Percentiles rank a stretch among this genome's conserved stretches.
Conservation (phyloP, 176 grass and related monocot genomes). For the Themeda triandra region DNA sequence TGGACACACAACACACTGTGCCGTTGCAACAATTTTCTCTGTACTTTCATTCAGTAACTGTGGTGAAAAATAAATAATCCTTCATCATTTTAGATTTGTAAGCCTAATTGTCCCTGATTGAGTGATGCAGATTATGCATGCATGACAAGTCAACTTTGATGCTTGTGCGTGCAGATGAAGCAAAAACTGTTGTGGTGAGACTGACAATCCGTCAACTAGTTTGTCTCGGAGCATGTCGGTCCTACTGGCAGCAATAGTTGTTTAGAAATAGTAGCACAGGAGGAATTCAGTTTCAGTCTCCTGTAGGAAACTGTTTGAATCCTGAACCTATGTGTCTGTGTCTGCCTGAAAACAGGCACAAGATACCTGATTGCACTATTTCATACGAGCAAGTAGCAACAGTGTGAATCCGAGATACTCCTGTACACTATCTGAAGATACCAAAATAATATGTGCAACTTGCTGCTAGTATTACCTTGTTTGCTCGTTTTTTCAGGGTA, state of each 20-base stretch:
- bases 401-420: constrained; percentile 14
- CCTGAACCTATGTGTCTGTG: constrained; percentile 19
- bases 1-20: background rate
- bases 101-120: background rate
- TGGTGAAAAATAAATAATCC: background rate
- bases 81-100: background rate
- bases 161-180: constrained; percentile 13
- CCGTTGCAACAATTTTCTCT: background rate
- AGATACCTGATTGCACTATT: background rate
- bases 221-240: constrained; percentile 20
- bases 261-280: background rate
- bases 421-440: background rate
- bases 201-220: background rate
- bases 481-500: background rate
- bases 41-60: background rate
- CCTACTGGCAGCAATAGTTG: background rate
- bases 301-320: constrained; percentile 12
- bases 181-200: background rate
- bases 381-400: background rate
- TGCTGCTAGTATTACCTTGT: background rate
- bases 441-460: constrained; percentile 3
- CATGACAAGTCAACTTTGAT: constrained; percentile 13
- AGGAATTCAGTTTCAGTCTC: background rate
- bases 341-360: constrained; percentile 35
- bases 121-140: background rate